Percentiles rank a stretch among this genome's conserved stretches.
These are phyloP conservation scores for Wickerhamiella nectarea DNA, from an alignment of 805 yeast species.

Conservation along the genomic window DNA sequence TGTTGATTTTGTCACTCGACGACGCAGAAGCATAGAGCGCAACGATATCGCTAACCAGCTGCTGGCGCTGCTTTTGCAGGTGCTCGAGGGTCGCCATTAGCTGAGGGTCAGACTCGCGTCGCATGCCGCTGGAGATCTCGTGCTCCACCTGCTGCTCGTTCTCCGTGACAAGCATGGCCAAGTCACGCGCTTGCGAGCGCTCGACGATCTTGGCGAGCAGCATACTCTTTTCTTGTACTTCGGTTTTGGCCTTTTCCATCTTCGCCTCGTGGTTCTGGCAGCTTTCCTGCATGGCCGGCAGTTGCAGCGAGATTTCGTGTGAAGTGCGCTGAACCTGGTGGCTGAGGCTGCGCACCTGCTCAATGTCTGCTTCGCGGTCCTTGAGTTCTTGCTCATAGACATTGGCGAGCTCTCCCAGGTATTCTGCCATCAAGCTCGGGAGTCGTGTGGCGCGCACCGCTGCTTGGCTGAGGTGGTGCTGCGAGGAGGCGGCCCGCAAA, in stretches of 20 bases:
- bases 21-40: conserved; percentile 34
- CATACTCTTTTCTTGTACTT: conserved; percentile 22
- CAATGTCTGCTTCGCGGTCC: conserved; percentile 40
- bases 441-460: conserved; percentile 13
- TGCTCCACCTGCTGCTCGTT: conserved; percentile 32
- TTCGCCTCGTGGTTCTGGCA: conserved; percentile 23
- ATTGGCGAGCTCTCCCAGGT: conserved; percentile 27
- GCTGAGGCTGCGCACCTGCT: conserved; percentile 35
- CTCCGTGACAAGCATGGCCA: conserved; percentile 44
- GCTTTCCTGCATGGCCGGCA: conserved; percentile 22
- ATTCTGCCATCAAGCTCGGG: conserved; percentile 21
- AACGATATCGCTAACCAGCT: conserved; percentile 9
- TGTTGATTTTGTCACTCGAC: conserved; percentile 47
- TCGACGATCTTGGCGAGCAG: conserved; percentile 37
- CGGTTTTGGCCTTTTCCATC: conserved; percentile 20
- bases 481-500: conserved; percentile 1
- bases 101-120: neutral
- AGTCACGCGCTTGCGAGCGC: conserved; percentile 47
- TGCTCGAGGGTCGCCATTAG: conserved; percentile 20
- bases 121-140: conserved; percentile 18
- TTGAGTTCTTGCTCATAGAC: conserved; percentile 44
- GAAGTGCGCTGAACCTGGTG: conserved; percentile 31
- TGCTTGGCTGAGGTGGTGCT: conserved; percentile 19
- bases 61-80: conserved; percentile 28
- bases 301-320: conserved; percentile 25